Conservation (phyloP, 176 grass and related monocot genomes). For the Musa itinerans region DNA sequence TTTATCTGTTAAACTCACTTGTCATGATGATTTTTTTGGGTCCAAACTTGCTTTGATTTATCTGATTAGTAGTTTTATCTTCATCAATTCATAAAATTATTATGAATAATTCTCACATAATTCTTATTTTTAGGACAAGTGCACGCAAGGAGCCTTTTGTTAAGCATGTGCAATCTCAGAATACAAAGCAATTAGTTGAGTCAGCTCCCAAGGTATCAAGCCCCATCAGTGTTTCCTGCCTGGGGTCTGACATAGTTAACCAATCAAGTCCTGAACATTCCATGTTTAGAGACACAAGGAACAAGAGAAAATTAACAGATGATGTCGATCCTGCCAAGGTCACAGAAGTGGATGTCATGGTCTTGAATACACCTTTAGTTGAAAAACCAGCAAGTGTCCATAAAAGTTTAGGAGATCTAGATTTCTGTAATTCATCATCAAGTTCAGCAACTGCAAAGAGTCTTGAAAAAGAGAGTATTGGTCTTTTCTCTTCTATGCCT, state of each 20-base stretch:
- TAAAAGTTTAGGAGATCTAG: conserved; percentile 6
- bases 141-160: conserved; percentile 10
- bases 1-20: background rate
- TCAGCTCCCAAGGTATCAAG: background rate
- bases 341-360: conserved; percentile 17
- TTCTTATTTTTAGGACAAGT: conserved; percentile 4
- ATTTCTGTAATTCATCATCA: conserved; percentile 10
- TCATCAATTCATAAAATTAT: background rate
- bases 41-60: background rate
- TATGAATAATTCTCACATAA: background rate
- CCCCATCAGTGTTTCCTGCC: background rate
- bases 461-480: conserved; percentile 26
- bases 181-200: background rate
- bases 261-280: conserved; percentile 22
- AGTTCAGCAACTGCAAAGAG: conserved; percentile 22
- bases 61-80: background rate
- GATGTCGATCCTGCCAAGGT: background rate
- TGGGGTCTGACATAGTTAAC: conserved; percentile 22
- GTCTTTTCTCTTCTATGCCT: conserved; percentile 21
- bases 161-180: conserved; percentile 13
- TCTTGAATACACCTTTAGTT: conserved; percentile 13
- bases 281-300: conserved; percentile 23
- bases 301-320: conserved; percentile 19
- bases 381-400: conserved; percentile 8
- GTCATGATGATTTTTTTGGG: background rate